Percentiles rank a stretch among this genome's conserved stretches.
Evolutionary conservation across 2,329 filamentous ascomycete species (phyloP).

Genomic region (Cladosporium phlei): DNA sequence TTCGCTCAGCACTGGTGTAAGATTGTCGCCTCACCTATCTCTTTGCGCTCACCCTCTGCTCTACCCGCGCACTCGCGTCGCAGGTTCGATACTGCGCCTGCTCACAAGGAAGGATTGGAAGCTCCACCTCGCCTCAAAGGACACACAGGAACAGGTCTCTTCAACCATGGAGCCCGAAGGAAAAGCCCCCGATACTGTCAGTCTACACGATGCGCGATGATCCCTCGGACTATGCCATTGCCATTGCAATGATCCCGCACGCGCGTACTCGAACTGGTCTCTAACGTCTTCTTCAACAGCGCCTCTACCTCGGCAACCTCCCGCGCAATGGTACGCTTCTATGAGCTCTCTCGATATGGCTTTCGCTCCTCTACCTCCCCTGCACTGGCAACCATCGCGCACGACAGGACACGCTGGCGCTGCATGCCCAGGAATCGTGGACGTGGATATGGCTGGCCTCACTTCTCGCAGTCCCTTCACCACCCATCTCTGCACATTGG

Average conservation of each 20-base stretch:
- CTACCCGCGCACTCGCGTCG: background rate
- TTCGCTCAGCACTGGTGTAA: conserved; percentile 5
- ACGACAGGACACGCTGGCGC: conserved; percentile 13
- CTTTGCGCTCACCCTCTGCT: conserved; percentile 8
- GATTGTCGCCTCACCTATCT: conserved; percentile 8
- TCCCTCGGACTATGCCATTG: background rate
- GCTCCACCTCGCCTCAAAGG: conserved; percentile 1
- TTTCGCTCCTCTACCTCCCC: conserved; percentile 11
- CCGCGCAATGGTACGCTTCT: conserved; percentile 78
- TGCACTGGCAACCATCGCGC: conserved; percentile 15
- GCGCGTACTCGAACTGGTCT: conserved; percentile 1
- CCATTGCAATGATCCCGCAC: no score
- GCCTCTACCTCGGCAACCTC: conserved; percentile 92
- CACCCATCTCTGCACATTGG: conserved; percentile 5
- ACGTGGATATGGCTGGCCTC: conserved; percentile 11
- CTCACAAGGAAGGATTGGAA: conserved; percentile 11
- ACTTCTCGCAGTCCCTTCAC: background rate
- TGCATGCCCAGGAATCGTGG: conserved; percentile 11
- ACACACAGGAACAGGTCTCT: conserved; percentile 3
- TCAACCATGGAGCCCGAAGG: conserved; percentile 12
- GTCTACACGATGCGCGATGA: background rate
- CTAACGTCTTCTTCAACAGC: conserved; percentile 12
- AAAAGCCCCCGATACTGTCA: conserved; percentile 14
- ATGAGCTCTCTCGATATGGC: conserved; percentile 15
- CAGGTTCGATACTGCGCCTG: conserved; percentile 1